Evolutionary conservation across 208 protist genomes (phyloP).

Genomic region (Naegleria fowleri): DNA sequence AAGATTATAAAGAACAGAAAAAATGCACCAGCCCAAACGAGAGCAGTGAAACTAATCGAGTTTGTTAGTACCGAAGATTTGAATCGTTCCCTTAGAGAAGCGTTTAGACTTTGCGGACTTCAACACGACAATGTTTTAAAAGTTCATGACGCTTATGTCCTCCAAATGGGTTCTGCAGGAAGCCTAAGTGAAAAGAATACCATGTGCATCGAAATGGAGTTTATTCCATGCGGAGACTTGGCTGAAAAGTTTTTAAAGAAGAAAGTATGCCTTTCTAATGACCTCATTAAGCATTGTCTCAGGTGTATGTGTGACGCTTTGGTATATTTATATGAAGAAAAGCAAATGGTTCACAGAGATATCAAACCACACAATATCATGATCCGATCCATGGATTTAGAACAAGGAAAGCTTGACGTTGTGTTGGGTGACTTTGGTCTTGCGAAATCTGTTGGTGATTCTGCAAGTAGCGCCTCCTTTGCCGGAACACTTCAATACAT

Average conservation of each 20-base stretch:
- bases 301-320: background rate
- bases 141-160: background rate
- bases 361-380: slow-evolving; percentile 8
- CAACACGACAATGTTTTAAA: background rate
- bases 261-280: background rate
- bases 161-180: background rate
- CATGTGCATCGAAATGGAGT: background rate
- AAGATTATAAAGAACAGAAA: background rate
- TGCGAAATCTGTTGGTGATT: background rate
- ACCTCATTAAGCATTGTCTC: background rate
- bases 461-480: background rate
- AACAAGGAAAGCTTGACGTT: background rate
- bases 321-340: background rate
- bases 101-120: background rate
- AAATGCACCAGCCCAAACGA: background rate
- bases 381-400: background rate
- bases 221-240: background rate
- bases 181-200: background rate
- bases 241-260: background rate
- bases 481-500: background rate
- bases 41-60: background rate
- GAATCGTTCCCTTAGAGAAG: background rate
- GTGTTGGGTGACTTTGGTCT: background rate
- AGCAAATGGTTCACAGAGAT: slow-evolving; percentile 21
- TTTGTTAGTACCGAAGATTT: background rate